Percentiles rank a stretch among this genome's conserved stretches.
Evolutionary conservation across 305 asterid species (phyloP).

Genomic region (Solanum hybrid): DNA sequence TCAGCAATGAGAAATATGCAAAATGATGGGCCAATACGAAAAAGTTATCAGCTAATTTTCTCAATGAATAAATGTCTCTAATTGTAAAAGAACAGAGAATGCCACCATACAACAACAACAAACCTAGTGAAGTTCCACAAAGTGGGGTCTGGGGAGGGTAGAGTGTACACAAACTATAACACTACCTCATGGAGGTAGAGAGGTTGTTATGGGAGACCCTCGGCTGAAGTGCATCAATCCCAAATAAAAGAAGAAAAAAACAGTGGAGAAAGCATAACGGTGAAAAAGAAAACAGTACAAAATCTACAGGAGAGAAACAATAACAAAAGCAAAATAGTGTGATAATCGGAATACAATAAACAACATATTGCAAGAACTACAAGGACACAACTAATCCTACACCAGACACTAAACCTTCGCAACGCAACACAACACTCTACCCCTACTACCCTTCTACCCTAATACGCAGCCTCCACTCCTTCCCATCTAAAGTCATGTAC

Average conservation of each 20-base stretch:
- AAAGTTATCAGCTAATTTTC: not conserved
- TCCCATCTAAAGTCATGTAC: not conserved
- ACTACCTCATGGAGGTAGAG: not conserved
- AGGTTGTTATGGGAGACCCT: not conserved
- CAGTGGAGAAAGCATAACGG: not conserved
- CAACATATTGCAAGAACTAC: not conserved
- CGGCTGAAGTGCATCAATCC: not conserved
- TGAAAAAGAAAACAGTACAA: too few species aligned
- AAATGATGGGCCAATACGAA: not conserved
- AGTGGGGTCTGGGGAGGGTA: not conserved
- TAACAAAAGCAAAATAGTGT: not conserved
- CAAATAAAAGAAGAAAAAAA: not conserved
- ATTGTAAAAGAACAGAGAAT: not conserved
- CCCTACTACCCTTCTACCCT: not conserved
- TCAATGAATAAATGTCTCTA: not conserved
- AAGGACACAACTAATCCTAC: not conserved
- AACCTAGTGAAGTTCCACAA: not conserved
- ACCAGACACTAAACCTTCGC: not conserved
- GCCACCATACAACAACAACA: not conserved
- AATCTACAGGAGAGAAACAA: not conserved
- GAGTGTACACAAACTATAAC: not conserved
- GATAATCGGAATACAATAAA: not conserved
- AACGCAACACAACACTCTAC: not conserved
- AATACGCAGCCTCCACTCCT: not conserved
- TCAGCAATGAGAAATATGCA: not conserved